phyloP scores from a whole-genome alignment of 2,329 filamentous ascomycete species.

The Lizonia empirigonia region DNA sequence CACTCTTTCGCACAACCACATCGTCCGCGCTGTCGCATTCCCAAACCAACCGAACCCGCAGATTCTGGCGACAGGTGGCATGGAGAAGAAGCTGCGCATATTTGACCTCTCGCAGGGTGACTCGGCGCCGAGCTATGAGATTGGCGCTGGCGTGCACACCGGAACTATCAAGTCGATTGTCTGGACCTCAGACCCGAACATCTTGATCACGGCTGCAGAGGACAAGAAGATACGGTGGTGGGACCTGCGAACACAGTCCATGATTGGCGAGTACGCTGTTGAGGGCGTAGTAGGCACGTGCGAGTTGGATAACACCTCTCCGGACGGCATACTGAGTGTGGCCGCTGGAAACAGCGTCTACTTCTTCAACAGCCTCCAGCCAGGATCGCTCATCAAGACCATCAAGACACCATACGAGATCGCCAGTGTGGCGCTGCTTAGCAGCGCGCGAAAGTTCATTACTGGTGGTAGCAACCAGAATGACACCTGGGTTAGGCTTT shows the following conservation, averaged over 20 bases:
- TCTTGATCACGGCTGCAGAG: conserved; percentile 86
- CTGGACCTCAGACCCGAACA: conserved; percentile 87
- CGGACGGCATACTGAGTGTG: conserved; percentile 80
- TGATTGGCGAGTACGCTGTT: conserved; percentile 76
- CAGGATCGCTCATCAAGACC: conserved; percentile 75
- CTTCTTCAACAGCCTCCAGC: conserved; percentile 80
- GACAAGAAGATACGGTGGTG: conserved; percentile 96
- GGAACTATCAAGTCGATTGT: conserved; percentile 95
- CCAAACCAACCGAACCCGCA: conserved; percentile 73
- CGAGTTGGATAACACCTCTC: conserved; percentile 71
- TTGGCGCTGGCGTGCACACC: conserved; percentile 81
- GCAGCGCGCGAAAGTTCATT: conserved; percentile 79
- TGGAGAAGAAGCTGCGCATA: conserved; percentile 94
- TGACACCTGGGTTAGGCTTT: conserved; percentile 96
- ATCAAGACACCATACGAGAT: conserved; percentile 82
- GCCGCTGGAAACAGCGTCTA: conserved; percentile 94
- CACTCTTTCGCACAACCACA: conserved; percentile 89
- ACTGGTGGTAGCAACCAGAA: conserved; percentile 78
- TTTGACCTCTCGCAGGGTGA: conserved; percentile 77
- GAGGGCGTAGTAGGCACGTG: conserved; percentile 90
- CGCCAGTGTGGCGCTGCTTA: conserved; percentile 86
- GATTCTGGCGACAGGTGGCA: conserved; percentile 87
- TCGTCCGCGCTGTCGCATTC: conserved; percentile 92
- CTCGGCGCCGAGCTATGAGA: conserved; percentile 72
- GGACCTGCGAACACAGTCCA: conserved; percentile 77